Conservation (phyloP, 2,329 filamentous ascomycete genomes). For the Hyphodiscus sp. region DNA sequence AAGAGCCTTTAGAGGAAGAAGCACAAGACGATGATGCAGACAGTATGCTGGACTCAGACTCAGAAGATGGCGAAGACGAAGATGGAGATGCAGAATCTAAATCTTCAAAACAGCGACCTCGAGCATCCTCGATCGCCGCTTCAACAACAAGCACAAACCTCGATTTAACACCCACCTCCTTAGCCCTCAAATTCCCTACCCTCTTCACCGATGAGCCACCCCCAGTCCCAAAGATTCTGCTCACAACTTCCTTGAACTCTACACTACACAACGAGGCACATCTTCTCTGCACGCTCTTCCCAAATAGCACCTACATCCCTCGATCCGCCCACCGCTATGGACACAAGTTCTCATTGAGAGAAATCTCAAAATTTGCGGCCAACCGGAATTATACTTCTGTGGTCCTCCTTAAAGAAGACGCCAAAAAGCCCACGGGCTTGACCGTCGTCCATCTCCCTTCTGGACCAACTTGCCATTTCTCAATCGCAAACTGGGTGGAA, state of each 20-base stretch:
- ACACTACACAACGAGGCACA: slow-evolving; percentile 79
- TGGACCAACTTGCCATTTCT: slow-evolving; percentile 91
- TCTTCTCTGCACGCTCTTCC: slow-evolving; percentile 74
- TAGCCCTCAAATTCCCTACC: slow-evolving; percentile 55
- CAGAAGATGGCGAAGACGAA: slow-evolving; percentile 37
- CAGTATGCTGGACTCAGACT: slow-evolving; percentile 69
- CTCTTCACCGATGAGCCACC: slow-evolving; percentile 55
- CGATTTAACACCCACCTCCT: slow-evolving; percentile 53
- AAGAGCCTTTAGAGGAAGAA: slow-evolving; percentile 34
- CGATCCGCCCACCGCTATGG: slow-evolving; percentile 77
- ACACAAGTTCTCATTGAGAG: slow-evolving; percentile 86
- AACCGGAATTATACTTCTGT: slow-evolving; percentile 80
- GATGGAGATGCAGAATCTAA: slow-evolving; percentile 33
- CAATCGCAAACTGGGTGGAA: slow-evolving; percentile 83
- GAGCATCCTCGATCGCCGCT: slow-evolving; percentile 36
- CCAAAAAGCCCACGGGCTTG: slow-evolving; percentile 75
- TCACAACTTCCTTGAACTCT: slow-evolving; percentile 87
- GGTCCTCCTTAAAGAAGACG: slow-evolving; percentile 80
- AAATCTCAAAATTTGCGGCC: slow-evolving; percentile 80
- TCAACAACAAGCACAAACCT: slow-evolving; percentile 59
- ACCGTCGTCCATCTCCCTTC: slow-evolving; percentile 77
- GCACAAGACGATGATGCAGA: slow-evolving; percentile 54
- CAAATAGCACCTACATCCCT: slow-evolving; percentile 73
- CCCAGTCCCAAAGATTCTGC: slow-evolving; percentile 72
- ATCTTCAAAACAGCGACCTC: slow-evolving; percentile 32